Percentiles rank a stretch among this genome's conserved stretches.
Conservation (phyloP, 371 early-diverging fungal genomes). For the Rhizomucor miehei region DNA sequence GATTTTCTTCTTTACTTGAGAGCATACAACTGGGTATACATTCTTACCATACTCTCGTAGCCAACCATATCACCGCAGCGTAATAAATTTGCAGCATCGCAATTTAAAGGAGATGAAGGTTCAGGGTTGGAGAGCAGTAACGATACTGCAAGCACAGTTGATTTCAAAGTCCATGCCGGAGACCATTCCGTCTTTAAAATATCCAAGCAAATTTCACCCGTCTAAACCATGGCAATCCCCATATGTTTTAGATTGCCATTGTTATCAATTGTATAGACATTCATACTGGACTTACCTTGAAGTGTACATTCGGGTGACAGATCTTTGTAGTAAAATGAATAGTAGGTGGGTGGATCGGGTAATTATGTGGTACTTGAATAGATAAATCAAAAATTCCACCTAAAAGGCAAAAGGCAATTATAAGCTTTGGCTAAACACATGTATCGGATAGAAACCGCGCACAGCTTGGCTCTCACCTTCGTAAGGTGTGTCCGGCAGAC, state of each 20-base stretch:
- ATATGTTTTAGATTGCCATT: not conserved
- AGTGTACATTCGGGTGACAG: slow-evolving; percentile 81
- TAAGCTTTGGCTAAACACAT: not conserved
- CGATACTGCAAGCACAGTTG: slow-evolving; percentile 70
- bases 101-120: slow-evolving; percentile 88
- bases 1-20: slow-evolving; percentile 14
- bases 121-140: slow-evolving; percentile 74
- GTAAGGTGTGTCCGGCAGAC: slow-evolving; percentile 84
- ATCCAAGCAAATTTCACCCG: slow-evolving; percentile 84
- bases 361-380: slow-evolving; percentile 58
- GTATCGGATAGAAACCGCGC: not conserved
- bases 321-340: slow-evolving; percentile 74
- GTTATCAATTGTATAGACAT: not conserved
- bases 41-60: slow-evolving; percentile 80
- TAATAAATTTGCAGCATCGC: slow-evolving; percentile 92
- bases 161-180: slow-evolving; percentile 79
- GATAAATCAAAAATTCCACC: slow-evolving; percentile 60
- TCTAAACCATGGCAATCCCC: slow-evolving; percentile 25
- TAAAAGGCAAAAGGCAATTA: slow-evolving; percentile 9
- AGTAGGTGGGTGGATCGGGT: slow-evolving; percentile 75
- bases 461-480: slow-evolving; percentile 42
- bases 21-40: slow-evolving; percentile 84
- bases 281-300: slow-evolving; percentile 48
- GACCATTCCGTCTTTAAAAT: slow-evolving; percentile 82
- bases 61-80: slow-evolving; percentile 83